A percentile compares a stretch with the other conserved stretches of the same genome.
Conservation (phyloP, 2,329 filamentous ascomycete genomes). For the Penicillium digitatum region DNA sequence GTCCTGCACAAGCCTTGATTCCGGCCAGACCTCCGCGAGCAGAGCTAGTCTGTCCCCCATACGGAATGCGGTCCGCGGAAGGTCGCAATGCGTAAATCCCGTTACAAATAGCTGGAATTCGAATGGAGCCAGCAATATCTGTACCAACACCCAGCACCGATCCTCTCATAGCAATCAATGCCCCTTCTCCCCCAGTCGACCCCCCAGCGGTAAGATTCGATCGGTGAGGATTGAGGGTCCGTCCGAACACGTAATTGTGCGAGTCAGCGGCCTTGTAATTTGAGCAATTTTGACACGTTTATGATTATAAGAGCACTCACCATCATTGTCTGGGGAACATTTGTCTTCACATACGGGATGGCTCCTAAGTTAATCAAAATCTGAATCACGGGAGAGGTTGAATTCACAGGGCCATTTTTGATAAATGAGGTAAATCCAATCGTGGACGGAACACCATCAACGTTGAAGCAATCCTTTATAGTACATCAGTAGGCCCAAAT, state of each 20-base stretch:
- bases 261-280: constrained; percentile 49
- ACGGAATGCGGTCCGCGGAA: constrained; percentile 46
- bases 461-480: constrained; percentile 15
- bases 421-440: constrained; percentile 59
- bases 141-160: constrained; percentile 58
- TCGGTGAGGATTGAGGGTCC: constrained; percentile 60
- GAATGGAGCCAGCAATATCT: constrained; percentile 51
- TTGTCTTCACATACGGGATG: constrained; percentile 65
- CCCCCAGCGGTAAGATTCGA: constrained; percentile 58
- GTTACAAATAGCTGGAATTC: constrained; percentile 48
- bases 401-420: constrained; percentile 50
- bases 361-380: constrained; percentile 58
- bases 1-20: constrained; percentile 21
- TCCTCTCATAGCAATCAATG: constrained; percentile 56
- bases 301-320: not conserved
- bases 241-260: constrained; percentile 57
- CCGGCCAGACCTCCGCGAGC: constrained; percentile 15
- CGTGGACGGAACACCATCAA: constrained; percentile 10
- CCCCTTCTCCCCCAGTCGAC: constrained; percentile 62
- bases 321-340: constrained; percentile 55
- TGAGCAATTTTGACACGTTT: constrained; percentile 23
- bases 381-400: constrained; percentile 54
- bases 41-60: constrained; percentile 43
- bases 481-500: not conserved
- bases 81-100: constrained; percentile 49